Conservation (phyloP, 371 early-diverging fungal species). For the Mucor velutinosus region DNA sequence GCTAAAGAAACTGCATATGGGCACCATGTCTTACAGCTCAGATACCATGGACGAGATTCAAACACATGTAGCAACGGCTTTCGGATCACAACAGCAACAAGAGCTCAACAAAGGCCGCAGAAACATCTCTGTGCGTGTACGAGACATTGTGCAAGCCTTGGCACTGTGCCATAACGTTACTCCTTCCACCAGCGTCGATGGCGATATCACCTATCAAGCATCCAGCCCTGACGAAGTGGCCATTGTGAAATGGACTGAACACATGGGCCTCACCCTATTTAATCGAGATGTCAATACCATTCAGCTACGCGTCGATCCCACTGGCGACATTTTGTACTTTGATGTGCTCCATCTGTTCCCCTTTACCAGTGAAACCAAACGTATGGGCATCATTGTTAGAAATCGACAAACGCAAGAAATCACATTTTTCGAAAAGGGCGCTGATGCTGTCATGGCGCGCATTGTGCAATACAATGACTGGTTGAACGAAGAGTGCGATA, state of each 20-base stretch:
- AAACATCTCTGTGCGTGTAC: constrained; percentile 76
- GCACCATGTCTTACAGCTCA: constrained; percentile 89
- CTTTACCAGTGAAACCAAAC: constrained; percentile 97
- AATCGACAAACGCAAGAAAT: constrained; percentile 71
- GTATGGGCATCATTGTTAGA: constrained; percentile 98
- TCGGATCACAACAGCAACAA: constrained; percentile 35
- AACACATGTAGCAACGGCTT: constrained; percentile 63
- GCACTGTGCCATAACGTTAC: constrained; percentile 93
- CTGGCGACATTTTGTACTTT: constrained; percentile 59
- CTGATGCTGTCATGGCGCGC: constrained; percentile 94
- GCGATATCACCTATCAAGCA: constrained; percentile 85
- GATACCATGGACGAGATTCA: constrained; percentile 92
- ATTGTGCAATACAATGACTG: constrained; percentile 97
- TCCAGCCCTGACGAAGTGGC: constrained; percentile 99
- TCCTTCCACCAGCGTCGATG: constrained; percentile 61
- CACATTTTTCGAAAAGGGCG: constrained; percentile 96
- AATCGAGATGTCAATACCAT: constrained; percentile 77
- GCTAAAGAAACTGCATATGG: constrained; percentile 96
- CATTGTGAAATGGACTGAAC: constrained; percentile 96
- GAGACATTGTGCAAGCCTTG: constrained; percentile 85
- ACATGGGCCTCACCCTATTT: constrained; percentile 86
- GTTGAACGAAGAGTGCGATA: constrained; percentile 98
- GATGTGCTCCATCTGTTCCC: constrained; percentile 94
- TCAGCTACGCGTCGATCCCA: constrained; percentile 59
- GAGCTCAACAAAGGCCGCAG: constrained; percentile 43